Percentiles rank a stretch among this genome's conserved stretches.
Conservation (phyloP, 257 asterid species). For the Lycium barbarum region DNA sequence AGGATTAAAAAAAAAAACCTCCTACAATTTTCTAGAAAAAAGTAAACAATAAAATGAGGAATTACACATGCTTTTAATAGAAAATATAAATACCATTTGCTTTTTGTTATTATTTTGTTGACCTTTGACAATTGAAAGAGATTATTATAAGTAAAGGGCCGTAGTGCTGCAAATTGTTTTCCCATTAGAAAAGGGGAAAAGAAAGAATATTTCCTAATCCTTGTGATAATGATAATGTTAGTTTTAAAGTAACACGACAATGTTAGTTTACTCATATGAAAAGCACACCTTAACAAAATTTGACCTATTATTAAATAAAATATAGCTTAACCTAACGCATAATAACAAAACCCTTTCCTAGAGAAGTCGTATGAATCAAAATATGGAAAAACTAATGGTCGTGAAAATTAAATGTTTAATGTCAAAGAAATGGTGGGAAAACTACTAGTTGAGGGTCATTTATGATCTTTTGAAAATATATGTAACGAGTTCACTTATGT, state of each 20-base stretch:
- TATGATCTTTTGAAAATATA: no score
- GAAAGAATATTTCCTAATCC: not conserved
- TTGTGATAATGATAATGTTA: slow-evolving; percentile 16
- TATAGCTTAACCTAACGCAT: slow-evolving; percentile 13
- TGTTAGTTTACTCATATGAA: not conserved
- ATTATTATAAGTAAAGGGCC: not conserved
- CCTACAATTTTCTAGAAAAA: not conserved
- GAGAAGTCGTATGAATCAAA: not conserved
- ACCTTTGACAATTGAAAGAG: not conserved
- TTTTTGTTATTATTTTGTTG: not conserved
- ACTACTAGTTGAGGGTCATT: no score
- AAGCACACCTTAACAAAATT: not conserved
- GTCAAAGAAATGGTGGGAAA: not conserved
- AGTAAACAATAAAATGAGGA: not conserved
- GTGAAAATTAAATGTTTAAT: not conserved
- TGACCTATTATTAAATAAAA: not conserved
- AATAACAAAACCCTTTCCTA: not conserved
- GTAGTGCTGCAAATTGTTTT: not conserved
- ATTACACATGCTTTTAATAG: no score
- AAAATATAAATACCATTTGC: no score
- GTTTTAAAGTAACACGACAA: not conserved
- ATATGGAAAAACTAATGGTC: not conserved
- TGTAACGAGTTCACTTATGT: no score
- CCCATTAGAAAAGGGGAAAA: not conserved
- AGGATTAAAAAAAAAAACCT: not conserved